Conservation (phyloP, 345 rosid genomes). For the Heritiera littoralis region DNA sequence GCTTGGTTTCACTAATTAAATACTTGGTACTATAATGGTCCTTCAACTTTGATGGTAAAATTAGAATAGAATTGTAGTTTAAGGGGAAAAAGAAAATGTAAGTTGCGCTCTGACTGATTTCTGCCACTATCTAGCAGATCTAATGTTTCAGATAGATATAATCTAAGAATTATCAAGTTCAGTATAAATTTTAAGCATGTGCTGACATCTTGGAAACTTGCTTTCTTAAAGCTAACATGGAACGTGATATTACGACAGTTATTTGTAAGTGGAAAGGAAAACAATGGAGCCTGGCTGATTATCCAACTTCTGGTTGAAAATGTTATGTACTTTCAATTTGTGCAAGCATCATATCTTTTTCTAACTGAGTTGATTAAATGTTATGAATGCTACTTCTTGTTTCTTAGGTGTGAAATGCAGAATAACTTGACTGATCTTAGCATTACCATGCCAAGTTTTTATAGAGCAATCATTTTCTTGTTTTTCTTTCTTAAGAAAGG, state of each 20-base stretch:
- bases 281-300: neutral
- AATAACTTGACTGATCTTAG: neutral
- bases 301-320: neutral
- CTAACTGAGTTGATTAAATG: neutral
- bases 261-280: conserved; percentile 5
- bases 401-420: neutral
- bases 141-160: neutral
- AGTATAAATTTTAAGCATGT: conserved; percentile 5
- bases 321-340: neutral
- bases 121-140: neutral
- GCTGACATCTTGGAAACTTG: neutral
- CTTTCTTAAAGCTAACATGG: neutral
- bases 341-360: neutral
- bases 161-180: neutral
- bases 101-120: neutral
- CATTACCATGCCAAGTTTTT: neutral
- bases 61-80: neutral
- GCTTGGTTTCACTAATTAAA: neutral
- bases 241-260: neutral
- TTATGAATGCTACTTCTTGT: neutral
- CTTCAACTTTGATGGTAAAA: conserved; percentile 3
- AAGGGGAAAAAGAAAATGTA: neutral
- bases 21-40: neutral
- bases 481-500: conserved; percentile 8
- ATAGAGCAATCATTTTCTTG: neutral